Evolutionary conservation across 441 rosid species (phyloP).

Genomic region (Adansonia madagascariensis): DNA sequence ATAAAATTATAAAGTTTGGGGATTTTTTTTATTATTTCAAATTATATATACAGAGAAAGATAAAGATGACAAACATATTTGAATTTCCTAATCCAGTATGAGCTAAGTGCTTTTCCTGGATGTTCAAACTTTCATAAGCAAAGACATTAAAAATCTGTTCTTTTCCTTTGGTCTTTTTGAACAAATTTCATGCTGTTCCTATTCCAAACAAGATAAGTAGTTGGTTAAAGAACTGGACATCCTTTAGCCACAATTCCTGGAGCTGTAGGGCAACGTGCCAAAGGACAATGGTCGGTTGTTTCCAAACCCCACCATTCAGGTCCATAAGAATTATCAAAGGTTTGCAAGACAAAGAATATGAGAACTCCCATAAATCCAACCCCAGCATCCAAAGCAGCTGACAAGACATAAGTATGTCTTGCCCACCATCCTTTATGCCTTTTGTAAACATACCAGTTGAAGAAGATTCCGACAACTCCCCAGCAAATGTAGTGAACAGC

Average conservation of each 20-base stretch:
- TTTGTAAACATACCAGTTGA: conserved; percentile 64
- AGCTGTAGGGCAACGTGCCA: too few species aligned
- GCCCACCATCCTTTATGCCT: conserved; percentile 78
- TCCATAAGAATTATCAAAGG: conserved; percentile 13
- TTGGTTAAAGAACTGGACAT: conserved; percentile 40
- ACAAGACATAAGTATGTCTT: conserved; percentile 64
- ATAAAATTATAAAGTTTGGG: too few species aligned
- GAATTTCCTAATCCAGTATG: too few species aligned
- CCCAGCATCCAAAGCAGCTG: conserved; percentile 80
- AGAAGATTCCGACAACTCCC: conserved; percentile 65
- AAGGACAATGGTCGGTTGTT: too few species aligned
- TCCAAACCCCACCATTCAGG: too few species aligned
- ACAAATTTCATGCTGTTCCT: neutral
- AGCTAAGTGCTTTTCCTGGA: too few species aligned
- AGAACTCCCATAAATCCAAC: conserved; percentile 68
- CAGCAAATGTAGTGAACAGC: conserved; percentile 69
- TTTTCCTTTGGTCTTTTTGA: neutral
- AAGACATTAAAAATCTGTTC: neutral
- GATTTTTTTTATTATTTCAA: too few species aligned
- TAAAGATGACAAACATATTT: too few species aligned
- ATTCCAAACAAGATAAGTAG: neutral
- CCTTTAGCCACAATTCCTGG: too few species aligned
- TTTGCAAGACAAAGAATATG: conserved; percentile 59
- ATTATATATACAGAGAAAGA: too few species aligned
- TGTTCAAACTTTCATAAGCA: neutral